Conservation (phyloP, 2,329 filamentous ascomycete genomes). For the Scopulariopsis brevicaulis region DNA sequence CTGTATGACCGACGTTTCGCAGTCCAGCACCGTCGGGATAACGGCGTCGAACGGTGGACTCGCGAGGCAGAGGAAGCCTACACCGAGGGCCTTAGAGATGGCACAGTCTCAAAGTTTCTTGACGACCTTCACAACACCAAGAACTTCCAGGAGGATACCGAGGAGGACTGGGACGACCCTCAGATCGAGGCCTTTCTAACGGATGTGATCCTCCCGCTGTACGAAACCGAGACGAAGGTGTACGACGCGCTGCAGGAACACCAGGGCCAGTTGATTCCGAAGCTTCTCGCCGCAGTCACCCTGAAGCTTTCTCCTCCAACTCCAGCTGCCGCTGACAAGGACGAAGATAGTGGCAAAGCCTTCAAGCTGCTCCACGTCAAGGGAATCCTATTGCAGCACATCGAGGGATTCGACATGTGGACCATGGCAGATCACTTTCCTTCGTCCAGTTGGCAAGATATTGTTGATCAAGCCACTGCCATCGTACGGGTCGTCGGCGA, state of each 20-base stretch:
- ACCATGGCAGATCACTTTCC: neutral
- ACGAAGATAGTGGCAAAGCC: neutral
- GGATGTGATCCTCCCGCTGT: neutral
- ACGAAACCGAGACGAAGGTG: neutral
- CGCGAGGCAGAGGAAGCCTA: neutral
- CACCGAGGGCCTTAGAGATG: neutral
- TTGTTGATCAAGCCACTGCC: neutral
- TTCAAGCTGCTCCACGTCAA: neutral
- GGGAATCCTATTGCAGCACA: neutral
- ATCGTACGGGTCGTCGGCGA: neutral
- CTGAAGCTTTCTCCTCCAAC: neutral
- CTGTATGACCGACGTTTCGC: neutral
- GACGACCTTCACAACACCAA: neutral
- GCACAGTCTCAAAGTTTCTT: neutral
- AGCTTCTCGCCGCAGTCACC: neutral
- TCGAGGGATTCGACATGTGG: neutral
- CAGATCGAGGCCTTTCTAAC: neutral
- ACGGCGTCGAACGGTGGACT: neutral
- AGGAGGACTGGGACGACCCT: neutral
- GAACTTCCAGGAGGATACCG: neutral
- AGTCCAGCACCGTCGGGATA: neutral
- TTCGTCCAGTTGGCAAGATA: neutral
- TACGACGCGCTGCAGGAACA: neutral
- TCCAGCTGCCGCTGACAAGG: neutral
- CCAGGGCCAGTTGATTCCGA: neutral